These are phyloP conservation scores for Pinus taeda DNA, from an alignment of 75 land plant genomes.

Conservation along the genomic window DNA sequence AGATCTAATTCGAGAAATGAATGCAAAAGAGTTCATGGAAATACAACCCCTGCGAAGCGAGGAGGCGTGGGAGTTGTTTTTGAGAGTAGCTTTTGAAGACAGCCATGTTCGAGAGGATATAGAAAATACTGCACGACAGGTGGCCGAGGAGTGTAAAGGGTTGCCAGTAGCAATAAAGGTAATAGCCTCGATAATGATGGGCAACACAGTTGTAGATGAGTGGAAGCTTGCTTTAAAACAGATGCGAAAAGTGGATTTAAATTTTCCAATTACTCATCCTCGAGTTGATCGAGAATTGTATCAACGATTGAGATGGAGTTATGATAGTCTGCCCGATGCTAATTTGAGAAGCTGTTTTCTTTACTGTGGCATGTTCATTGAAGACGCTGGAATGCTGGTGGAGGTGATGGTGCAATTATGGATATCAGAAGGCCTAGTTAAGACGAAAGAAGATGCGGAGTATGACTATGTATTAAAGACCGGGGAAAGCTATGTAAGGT, in stretches of 20 bases:
- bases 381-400: no score
- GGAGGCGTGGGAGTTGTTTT: constrained; percentile 24
- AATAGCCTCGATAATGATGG: constrained; percentile 16
- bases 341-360: no score
- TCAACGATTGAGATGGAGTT: constrained; percentile 10
- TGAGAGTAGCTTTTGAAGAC: not conserved
- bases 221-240: constrained; percentile 16
- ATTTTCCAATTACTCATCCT: not conserved
- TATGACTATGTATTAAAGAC: no score
- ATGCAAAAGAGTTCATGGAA: not conserved
- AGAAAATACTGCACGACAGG: not conserved
- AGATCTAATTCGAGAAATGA: no score
- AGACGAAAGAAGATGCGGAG: no score
- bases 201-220: not conserved
- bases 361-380: no score
- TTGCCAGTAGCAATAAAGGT: constrained; percentile 24
- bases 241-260: not conserved
- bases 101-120: not conserved
- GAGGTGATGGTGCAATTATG: no score
- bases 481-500: no score
- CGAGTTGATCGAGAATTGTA: constrained; percentile 1
- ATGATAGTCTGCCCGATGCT: not conserved
- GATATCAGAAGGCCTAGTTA: no score
- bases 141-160: constrained; percentile 19
- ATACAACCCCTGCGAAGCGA: constrained; percentile 7